These are phyloP conservation scores for Pichia nanzhaoensis DNA, from an alignment of 805 yeast genomes.

Conservation along the genomic window DNA sequence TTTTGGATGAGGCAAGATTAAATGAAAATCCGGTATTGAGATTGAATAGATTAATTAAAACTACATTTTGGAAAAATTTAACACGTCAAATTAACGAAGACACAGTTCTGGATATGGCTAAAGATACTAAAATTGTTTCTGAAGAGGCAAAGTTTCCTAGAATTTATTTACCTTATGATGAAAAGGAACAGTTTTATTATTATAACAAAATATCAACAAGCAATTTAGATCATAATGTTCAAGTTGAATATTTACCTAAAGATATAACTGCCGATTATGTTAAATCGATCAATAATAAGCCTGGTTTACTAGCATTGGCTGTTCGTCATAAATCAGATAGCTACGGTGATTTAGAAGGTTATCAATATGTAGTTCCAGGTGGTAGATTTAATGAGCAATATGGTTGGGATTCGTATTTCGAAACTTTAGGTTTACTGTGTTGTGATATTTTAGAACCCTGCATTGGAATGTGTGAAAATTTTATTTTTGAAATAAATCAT, in stretches of 20 bases:
- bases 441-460: constrained; percentile 66
- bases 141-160: constrained; percentile 61
- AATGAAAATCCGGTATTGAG: constrained; percentile 84
- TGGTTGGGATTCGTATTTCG: constrained; percentile 98
- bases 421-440: constrained; percentile 70
- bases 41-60: constrained; percentile 62
- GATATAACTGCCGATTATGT: constrained; percentile 72
- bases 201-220: constrained; percentile 46
- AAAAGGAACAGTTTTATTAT: constrained; percentile 67
- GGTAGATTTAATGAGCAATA: constrained; percentile 94
- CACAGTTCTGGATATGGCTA: constrained; percentile 62
- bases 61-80: constrained; percentile 73
- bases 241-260: constrained; percentile 73
- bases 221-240: constrained; percentile 52
- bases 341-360: constrained; percentile 40
- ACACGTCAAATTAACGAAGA: constrained; percentile 63
- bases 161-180: constrained; percentile 65
- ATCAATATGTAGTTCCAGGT: constrained; percentile 93
- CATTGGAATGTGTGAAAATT: constrained; percentile 86
- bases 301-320: constrained; percentile 83
- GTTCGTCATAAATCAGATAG: constrained; percentile 38
- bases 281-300: constrained; percentile 66
- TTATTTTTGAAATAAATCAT: constrained; percentile 80
- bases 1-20: constrained; percentile 75
- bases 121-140: constrained; percentile 67